phyloP scores from a whole-genome alignment of 1,284 basidiomycete genomes.

The Cystobasidium sp. region DNA sequence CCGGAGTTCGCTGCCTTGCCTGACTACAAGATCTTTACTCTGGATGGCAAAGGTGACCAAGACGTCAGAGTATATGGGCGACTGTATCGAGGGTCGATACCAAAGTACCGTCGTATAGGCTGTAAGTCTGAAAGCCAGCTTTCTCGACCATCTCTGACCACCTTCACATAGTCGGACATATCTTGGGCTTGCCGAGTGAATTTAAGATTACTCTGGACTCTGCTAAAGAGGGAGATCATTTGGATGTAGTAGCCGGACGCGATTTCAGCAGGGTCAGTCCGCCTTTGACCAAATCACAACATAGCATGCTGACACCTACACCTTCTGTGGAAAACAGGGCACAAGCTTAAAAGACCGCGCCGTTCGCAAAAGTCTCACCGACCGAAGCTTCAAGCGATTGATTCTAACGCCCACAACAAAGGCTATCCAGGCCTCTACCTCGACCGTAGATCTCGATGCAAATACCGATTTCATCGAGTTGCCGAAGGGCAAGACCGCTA shows the following conservation, averaged over 20 bases:
- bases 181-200: slow-evolving; percentile 53
- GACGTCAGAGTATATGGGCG: slow-evolving; percentile 37
- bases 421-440: slow-evolving; percentile 46
- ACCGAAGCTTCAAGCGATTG: not conserved
- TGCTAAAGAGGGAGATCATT: slow-evolving; percentile 62
- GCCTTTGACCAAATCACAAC: not conserved
- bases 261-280: slow-evolving; percentile 45
- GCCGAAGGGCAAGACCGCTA: not conserved
- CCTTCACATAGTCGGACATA: slow-evolving; percentile 49
- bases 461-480: slow-evolving; percentile 10
- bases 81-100: slow-evolving; percentile 34
- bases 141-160: not conserved
- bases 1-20: slow-evolving; percentile 14
- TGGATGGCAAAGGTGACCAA: slow-evolving; percentile 38
- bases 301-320: not conserved
- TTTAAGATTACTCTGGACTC: slow-evolving; percentile 52
- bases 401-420: not conserved
- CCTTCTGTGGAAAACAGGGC: slow-evolving; percentile 48
- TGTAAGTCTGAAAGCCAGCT: slow-evolving; percentile 10
- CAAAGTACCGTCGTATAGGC: slow-evolving; percentile 28
- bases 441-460: slow-evolving; percentile 37
- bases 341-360: slow-evolving; percentile 55
- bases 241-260: slow-evolving; percentile 63
- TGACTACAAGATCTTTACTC: slow-evolving; percentile 34
- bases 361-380: not conserved